Evolutionary conservation across 371 early-diverging fungal species (phyloP), one percentile per base, ranked within the genome.

Genomic region (Amoeboaphelidium protococcarum): DNA sequence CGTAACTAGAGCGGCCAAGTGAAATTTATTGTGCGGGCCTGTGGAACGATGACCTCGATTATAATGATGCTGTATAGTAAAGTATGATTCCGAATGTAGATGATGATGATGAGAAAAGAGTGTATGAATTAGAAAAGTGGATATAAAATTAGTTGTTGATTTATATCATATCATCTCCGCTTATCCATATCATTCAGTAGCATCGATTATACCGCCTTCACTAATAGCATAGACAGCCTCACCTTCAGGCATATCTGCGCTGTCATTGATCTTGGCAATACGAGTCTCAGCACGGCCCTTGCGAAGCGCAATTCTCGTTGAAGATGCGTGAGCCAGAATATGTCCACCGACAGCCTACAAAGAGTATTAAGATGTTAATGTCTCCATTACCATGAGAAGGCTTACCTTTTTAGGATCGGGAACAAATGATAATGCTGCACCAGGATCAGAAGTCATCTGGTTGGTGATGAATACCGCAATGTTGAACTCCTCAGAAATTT

Each of bases 391-490:
- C 62, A 41, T 57, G 62, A 1, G 59, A 59, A 13, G 64, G 27
- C 10, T 72, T 0, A 83, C 82, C 49, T 82, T 82, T 55, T 82
- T 82, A 40, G 83, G 79, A 56, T 82, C 83, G 6, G 78, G 68
- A 10, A 74, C 74, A 65, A 82, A 82, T n/a, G 72, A 69, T 64
- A 80, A 51, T 3, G 54, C 54, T 6, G 63, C 67, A 2, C 66
- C 63, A 13, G 73, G 74, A 47, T 75, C 74, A 16, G 75, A 57
- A 43, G 41, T 46, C 52, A 48, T 59, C 23, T 54, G 88, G 54
- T 89, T 89, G 4, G 90, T 88, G 46, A 88, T 66, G 47, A 72
- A 83, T 6, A 88, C 70, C 1, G 87, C 87, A 2, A 89, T 64
- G 31, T 53, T 53, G 47, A 24, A 58, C 47, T 56, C 56, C 23